These are phyloP conservation scores for Boletus edulis DNA, from an alignment of 768 basidiomycete species.

Conservation along the genomic window DNA sequence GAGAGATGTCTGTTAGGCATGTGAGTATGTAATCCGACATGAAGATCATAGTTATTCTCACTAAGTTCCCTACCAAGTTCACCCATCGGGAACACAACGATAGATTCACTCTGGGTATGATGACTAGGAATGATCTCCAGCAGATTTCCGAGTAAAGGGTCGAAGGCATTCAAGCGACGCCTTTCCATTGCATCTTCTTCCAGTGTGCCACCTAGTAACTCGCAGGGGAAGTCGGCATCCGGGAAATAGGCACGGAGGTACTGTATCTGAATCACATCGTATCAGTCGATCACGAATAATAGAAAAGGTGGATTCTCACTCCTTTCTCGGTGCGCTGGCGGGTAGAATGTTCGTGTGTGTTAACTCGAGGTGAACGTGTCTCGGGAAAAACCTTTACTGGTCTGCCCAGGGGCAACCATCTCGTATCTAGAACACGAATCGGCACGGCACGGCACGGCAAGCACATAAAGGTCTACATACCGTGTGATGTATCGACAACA, in stretches of 20 bases:
- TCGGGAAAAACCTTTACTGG: conserved; percentile 54
- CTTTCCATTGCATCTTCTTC: conserved; percentile 40
- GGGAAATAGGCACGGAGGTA: conserved; percentile 71
- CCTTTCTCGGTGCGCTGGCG: conserved; percentile 63
- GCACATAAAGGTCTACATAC: conserved; percentile 12
- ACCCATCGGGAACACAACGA: conserved; percentile 63
- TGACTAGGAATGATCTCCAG: conserved; percentile 41
- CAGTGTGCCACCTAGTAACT: conserved; percentile 59
- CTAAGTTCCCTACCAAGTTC: conserved; percentile 58
- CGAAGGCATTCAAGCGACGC: conserved; percentile 41
- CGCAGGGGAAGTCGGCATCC: conserved; percentile 70
- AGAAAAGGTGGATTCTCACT: conserved; percentile 36
- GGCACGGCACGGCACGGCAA: not conserved
- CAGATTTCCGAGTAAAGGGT: conserved; percentile 57
- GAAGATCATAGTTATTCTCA: conserved; percentile 32
- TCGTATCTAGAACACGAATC: conserved; percentile 26
- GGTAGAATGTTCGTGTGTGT: conserved; percentile 32
- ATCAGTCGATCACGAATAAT: not conserved
- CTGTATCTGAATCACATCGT: conserved; percentile 47
- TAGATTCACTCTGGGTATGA: conserved; percentile 25
- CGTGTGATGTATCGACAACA: conserved; percentile 31
- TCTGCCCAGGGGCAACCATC: conserved; percentile 31
- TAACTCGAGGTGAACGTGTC: conserved; percentile 42
- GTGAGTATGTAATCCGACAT: conserved; percentile 1
- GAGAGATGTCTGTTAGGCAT: conserved; percentile 47